Evolutionary conservation across 345 rosid species (phyloP), one percentile per base, ranked within the genome.

Genomic region (Diplotaxis tenuifolia): DNA sequence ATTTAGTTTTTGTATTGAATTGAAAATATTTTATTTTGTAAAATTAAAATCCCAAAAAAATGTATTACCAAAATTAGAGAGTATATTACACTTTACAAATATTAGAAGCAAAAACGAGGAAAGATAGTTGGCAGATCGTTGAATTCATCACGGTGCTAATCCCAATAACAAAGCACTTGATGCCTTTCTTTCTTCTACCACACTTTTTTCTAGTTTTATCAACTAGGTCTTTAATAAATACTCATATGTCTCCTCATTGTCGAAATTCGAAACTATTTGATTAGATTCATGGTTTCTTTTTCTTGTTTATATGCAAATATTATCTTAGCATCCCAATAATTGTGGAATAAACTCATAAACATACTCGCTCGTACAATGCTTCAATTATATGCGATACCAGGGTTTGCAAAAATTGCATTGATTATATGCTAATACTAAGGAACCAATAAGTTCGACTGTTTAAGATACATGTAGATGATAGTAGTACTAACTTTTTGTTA

Each of bases 151-250:
- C 82, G 82, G 87, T 87, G 88, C 84, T 89, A 81, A 83, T 87
- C 94, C 88, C 92, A 65, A 79, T 82, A 70, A 31, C 50, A 63
- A 74, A 76, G 92, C 87, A 91, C 88, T 90, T 80, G 88, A 87
- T 87, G 88, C 90, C n/a, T 53, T 20, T 53, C 78, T 76, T 76
- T 82, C 72, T 83, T 75, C 83, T 81, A 71, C 65, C 57, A 38
- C 18, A 40, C 58, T 70, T 70, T 67, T n/a, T 16, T 76, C 55
- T 77, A 74, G 8, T 34, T 47, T 12, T 67, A 50, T 67, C 73
- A 75, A 67, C 31, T 58, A n/a, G 62, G 67, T n/a, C n/a, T n/a
- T n/a, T n/a, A n/a, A n/a, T n/a, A n/a, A n/a, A n/a, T n/a, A n/a
- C n/a, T n/a, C 28, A 25, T 42, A 3, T 61, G 23, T 71, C 68